Evolutionary conservation across 208 protist genomes (phyloP), one percentile per base, ranked within the genome.

Genomic region (Trypanosoma congolense): DNA sequence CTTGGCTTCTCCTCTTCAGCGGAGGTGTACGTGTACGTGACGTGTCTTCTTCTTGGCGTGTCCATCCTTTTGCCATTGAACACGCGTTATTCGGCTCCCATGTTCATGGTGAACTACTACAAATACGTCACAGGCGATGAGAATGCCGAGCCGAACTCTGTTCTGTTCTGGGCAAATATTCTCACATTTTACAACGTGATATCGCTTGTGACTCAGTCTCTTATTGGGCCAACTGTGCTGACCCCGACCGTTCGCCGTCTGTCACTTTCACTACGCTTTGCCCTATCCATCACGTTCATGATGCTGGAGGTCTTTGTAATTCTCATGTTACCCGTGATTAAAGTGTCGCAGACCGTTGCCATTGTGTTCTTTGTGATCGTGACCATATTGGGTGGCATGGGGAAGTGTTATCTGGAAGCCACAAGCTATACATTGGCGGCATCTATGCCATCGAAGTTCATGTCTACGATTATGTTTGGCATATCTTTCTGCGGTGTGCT

Each of bases 61-160:
- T 87, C 80, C 18, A 79, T 86, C 61, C 53, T 96, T 24, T 82
- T 93, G 62, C 81, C 85, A 3, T 57, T 87, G 45, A 95, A 95
- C 52, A 65, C 78, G 28, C 67, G 93, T 56, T 87, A 95, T 56
- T 84, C 78, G 12, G 83, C 85, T 1, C 80, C 77, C 12, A 54
- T 56, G 12, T 96, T 92, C 62, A 89, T 92, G 6, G 24, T 72
- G 38, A 31, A 73, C 40, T 88, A 73, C 60, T 80, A 83, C 63
- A 56, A 71, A 36, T 88, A 78, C 62, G 75, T 77, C 26, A 66
- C 51, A 44, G 22, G 70, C 9, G 42, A 81, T 25, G 52, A 63
- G 1, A 21, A 77, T 28, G 56, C 56, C 6, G 57, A 63, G 18
- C 53, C 68, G n/a, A 10, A 40, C 33, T 25, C 58, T 47, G 59